phyloP scores from a whole-genome alignment of 2,329 filamentous ascomycete genomes.

The Byssothecium circinans region DNA sequence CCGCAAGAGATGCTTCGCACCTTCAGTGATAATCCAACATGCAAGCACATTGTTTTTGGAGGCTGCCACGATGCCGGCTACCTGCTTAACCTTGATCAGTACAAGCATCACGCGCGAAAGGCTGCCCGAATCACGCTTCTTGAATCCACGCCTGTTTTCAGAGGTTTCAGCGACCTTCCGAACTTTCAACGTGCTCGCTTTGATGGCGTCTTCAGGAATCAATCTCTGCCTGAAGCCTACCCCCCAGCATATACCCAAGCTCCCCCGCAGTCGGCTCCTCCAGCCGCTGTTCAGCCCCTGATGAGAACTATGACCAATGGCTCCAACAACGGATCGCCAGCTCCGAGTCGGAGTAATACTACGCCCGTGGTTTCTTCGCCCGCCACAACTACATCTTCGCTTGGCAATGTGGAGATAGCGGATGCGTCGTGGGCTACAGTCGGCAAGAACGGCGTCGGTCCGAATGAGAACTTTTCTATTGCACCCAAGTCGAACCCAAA shows the following conservation, averaged over 20 bases:
- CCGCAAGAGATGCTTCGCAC: slow-evolving; percentile 48
- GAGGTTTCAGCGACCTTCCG: slow-evolving; percentile 45
- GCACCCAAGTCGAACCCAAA: slow-evolving; percentile 30
- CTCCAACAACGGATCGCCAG: slow-evolving; percentile 14
- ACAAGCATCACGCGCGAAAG: slow-evolving; percentile 45
- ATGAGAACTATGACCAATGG: slow-evolving; percentile 16
- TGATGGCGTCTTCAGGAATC: slow-evolving; percentile 46
- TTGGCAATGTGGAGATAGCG: slow-evolving; percentile 12
- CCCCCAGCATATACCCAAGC: slow-evolving; percentile 7
- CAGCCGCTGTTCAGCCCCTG: slow-evolving; percentile 8
- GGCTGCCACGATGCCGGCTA: slow-evolving; percentile 53
- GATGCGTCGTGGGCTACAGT: slow-evolving; percentile 45
- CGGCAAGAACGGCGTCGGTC: slow-evolving; percentile 38
- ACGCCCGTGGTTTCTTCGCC: slow-evolving; percentile 15
- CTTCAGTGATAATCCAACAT: slow-evolving; percentile 50
- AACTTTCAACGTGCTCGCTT: slow-evolving; percentile 46
- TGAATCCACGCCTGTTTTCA: slow-evolving; percentile 47
- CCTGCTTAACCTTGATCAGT: slow-evolving; percentile 49
- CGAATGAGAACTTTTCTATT: slow-evolving; percentile 40
- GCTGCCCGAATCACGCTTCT: slow-evolving; percentile 49
- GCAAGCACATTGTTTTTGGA: slow-evolving; percentile 52
- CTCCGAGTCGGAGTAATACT: slow-evolving; percentile 14
- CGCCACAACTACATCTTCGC: slow-evolving; percentile 24
- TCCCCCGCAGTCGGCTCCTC: slow-evolving; percentile 13
- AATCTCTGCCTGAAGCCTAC: slow-evolving; percentile 42